Evolutionary conservation across 768 basidiomycete species (phyloP).

Genomic region (Boletus patriciae): DNA sequence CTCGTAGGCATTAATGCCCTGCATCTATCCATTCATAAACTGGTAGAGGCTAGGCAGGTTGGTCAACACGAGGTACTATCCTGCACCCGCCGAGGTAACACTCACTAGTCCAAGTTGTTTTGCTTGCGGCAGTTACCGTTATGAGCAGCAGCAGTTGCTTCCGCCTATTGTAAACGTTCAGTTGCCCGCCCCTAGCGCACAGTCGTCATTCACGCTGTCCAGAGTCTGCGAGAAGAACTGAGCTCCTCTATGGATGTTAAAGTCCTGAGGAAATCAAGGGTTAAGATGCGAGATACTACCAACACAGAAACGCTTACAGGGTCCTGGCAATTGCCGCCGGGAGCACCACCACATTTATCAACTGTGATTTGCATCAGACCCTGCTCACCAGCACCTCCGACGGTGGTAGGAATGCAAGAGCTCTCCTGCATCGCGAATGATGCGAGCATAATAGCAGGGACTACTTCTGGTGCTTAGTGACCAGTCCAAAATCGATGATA

Average conservation of each 20-base stretch:
- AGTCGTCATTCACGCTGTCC: conserved; percentile 40
- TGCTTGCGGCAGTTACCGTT: conserved; percentile 66
- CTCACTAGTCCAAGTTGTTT: conserved; percentile 86
- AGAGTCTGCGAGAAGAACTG: conserved; percentile 57
- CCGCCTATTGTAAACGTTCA: conserved; percentile 32
- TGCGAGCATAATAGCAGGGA: conserved; percentile 78
- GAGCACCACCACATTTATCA: conserved; percentile 70
- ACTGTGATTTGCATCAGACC: conserved; percentile 84
- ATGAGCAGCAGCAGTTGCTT: conserved; percentile 58
- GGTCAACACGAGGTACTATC: background rate
- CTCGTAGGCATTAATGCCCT: conserved; percentile 54
- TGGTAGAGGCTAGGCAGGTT: conserved; percentile 55
- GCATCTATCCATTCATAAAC: conserved; percentile 71
- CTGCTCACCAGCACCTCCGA: conserved; percentile 79
- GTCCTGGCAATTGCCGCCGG: conserved; percentile 43
- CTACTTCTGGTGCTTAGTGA: conserved; percentile 22
- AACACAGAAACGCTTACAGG: conserved; percentile 25
- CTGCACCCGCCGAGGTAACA: conserved; percentile 12
- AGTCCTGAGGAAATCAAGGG: conserved; percentile 45
- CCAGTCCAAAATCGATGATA: background rate
- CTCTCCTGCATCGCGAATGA: conserved; percentile 90
- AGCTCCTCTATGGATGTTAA: conserved; percentile 69
- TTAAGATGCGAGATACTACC: background rate
- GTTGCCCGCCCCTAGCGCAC: conserved; percentile 2
- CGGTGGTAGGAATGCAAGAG: conserved; percentile 61